phyloP scores from a whole-genome alignment of 305 asterid species.

The Euphrasia arctica region DNA sequence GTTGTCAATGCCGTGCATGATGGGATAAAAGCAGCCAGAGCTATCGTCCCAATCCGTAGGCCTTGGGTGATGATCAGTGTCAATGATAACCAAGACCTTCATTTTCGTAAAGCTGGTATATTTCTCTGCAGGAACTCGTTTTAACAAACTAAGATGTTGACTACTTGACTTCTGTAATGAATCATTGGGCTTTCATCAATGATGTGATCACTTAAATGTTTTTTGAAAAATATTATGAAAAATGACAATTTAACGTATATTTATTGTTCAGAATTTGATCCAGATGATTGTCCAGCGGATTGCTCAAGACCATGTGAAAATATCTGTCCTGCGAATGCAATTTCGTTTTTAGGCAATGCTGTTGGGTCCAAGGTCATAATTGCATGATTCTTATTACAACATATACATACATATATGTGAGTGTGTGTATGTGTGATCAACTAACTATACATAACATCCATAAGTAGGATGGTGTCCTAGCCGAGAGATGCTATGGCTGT shows the following conservation, averaged over 20 bases:
- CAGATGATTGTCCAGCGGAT: constrained; percentile 69
- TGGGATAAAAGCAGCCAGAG: constrained; percentile 78
- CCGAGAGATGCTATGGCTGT: constrained; percentile 93
- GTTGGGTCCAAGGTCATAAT: constrained; percentile 51
- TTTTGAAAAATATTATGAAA: constrained; percentile 1
- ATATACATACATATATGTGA: not conserved
- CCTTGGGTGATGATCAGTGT: constrained; percentile 99
- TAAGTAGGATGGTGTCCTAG: constrained; percentile 65
- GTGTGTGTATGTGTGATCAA: not conserved
- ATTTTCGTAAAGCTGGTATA: constrained; percentile 93
- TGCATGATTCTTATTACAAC: constrained; percentile 2
- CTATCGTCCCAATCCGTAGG: constrained; percentile 61
- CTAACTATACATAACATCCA: constrained; percentile 9
- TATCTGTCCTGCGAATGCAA: constrained; percentile 90
- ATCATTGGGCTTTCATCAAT: not conserved
- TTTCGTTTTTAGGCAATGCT: constrained; percentile 34
- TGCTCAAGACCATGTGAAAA: constrained; percentile 85
- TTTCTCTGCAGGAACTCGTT: not conserved
- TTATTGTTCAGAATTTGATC: constrained; percentile 61
- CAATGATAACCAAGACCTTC: constrained; percentile 83
- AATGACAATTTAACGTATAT: constrained; percentile 8
- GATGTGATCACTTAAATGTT: not conserved
- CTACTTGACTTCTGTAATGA: not conserved
- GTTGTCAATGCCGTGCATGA: constrained; percentile 84
- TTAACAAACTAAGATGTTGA: not conserved